A percentile compares a stretch with the other conserved stretches of the same genome.
These are phyloP conservation scores for Grigorovia transvaalensis DNA, from an alignment of 805 yeast genomes.

Conservation along the genomic window DNA sequence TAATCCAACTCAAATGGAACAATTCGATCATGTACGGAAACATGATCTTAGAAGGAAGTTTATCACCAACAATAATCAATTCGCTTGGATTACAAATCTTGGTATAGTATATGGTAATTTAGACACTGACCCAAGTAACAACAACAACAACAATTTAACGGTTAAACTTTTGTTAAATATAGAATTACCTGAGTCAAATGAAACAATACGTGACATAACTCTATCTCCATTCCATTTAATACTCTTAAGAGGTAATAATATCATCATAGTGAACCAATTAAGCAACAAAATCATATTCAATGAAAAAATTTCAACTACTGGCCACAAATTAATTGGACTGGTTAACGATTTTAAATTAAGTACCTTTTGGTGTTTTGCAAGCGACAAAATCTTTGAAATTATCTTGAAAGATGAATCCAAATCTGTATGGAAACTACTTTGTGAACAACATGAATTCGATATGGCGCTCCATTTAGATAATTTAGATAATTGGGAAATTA, in stretches of 20 bases:
- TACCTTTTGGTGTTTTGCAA: constrained; percentile 70
- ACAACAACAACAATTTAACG: constrained; percentile 25
- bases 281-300: constrained; percentile 38
- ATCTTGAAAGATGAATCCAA: constrained; percentile 56
- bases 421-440: constrained; percentile 62
- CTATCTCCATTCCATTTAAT: constrained; percentile 48
- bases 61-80: constrained; percentile 16
- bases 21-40: constrained; percentile 28
- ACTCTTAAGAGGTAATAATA: constrained; percentile 36
- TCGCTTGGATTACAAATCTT: constrained; percentile 40
- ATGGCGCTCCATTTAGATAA: constrained; percentile 45
- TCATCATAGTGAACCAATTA: constrained; percentile 41
- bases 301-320: constrained; percentile 28
- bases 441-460: constrained; percentile 46
- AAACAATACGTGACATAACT: constrained; percentile 30
- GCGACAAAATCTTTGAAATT: constrained; percentile 55
- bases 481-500: constrained; percentile 32
- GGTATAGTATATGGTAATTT: constrained; percentile 37
- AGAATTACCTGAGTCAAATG: constrained; percentile 30
- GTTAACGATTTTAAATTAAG: constrained; percentile 39
- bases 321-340: constrained; percentile 41
- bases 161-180: constrained; percentile 22
- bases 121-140: constrained; percentile 3
- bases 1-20: constrained; percentile 15
- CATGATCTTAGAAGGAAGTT: constrained; percentile 28